Evolutionary conservation across 371 early-diverging fungal species (phyloP).

Genomic region (Dichotomocladium elegans): DNA sequence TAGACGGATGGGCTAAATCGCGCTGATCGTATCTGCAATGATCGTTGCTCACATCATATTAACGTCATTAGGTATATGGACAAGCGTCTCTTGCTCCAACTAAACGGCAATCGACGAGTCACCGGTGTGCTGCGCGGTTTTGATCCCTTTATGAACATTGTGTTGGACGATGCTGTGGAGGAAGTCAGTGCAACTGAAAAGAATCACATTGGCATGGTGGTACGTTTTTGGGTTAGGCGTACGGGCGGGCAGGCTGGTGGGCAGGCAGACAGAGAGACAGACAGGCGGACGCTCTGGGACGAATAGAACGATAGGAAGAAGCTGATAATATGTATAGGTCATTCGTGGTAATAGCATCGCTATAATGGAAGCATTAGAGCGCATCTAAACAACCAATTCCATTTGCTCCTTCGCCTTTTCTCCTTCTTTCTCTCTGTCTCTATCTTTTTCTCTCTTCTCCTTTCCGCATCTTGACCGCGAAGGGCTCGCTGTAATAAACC

Average conservation of each 20-base stretch:
- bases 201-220: slow-evolving; percentile 83
- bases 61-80: slow-evolving; percentile 90
- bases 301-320: too few species aligned
- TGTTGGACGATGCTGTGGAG: slow-evolving; percentile 93
- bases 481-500: too few species aligned
- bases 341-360: slow-evolving; percentile 94
- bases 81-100: slow-evolving; percentile 85
- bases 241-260: too few species aligned
- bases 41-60: neutral
- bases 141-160: slow-evolving; percentile 98
- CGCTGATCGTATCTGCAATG: too few species aligned
- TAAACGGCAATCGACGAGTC: slow-evolving; percentile 91
- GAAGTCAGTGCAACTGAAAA: slow-evolving; percentile 69
- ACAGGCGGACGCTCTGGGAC: too few species aligned
- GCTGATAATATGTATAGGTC: slow-evolving; percentile 49
- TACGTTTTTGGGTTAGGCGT: slow-evolving; percentile 54
- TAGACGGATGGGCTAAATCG: too few species aligned
- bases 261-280: too few species aligned
- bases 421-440: neutral
- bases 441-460: neutral
- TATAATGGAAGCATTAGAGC: slow-evolving; percentile 89
- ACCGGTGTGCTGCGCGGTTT: slow-evolving; percentile 94
- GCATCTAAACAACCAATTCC: too few species aligned
- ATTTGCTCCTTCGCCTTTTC: neutral
- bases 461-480: too few species aligned